Conservation (phyloP, 352 stramenopile genomes). For the Phytophthora syringae region DNA sequence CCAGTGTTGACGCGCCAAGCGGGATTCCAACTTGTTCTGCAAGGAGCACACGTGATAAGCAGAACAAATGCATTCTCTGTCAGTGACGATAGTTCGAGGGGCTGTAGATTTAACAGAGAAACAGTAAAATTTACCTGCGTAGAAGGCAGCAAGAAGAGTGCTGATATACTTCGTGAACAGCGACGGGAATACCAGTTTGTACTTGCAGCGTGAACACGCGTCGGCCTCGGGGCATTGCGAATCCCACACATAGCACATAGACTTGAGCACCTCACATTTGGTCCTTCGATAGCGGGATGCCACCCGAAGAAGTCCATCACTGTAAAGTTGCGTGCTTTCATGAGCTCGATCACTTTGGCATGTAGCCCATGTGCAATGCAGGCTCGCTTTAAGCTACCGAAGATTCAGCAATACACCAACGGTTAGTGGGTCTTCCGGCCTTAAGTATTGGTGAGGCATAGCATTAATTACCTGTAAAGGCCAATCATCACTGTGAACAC, state of each 20-base stretch:
- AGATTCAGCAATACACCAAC: neutral
- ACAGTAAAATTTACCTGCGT: slow-evolving; percentile 55
- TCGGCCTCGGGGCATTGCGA: slow-evolving; percentile 74
- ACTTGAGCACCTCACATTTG: slow-evolving; percentile 74
- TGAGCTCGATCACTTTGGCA: slow-evolving; percentile 54
- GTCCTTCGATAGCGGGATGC: slow-evolving; percentile 79
- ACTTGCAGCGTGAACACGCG: slow-evolving; percentile 60
- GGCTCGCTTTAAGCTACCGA: slow-evolving; percentile 60
- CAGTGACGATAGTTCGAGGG: neutral
- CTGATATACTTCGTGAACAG: slow-evolving; percentile 84
- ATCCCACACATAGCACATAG: slow-evolving; percentile 77
- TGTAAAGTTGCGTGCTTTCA: slow-evolving; percentile 71
- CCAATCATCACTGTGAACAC: slow-evolving; percentile 83
- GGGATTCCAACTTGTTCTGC: slow-evolving; percentile 77
- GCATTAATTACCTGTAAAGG: slow-evolving; percentile 63
- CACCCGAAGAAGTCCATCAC: slow-evolving; percentile 82
- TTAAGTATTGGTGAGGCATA: neutral
- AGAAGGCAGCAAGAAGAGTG: slow-evolving; percentile 72
- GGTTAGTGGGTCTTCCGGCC: neutral
- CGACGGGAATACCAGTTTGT: slow-evolving; percentile 70
- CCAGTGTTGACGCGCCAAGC: slow-evolving; percentile 67
- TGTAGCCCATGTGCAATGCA: slow-evolving; percentile 67
- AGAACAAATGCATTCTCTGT: neutral
- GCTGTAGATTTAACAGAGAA: neutral
- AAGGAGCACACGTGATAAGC: neutral